Evolutionary conservation across 2,329 filamentous ascomycete species (phyloP), one percentile per base, ranked within the genome.

Genomic region (Fusarium nematophilum): DNA sequence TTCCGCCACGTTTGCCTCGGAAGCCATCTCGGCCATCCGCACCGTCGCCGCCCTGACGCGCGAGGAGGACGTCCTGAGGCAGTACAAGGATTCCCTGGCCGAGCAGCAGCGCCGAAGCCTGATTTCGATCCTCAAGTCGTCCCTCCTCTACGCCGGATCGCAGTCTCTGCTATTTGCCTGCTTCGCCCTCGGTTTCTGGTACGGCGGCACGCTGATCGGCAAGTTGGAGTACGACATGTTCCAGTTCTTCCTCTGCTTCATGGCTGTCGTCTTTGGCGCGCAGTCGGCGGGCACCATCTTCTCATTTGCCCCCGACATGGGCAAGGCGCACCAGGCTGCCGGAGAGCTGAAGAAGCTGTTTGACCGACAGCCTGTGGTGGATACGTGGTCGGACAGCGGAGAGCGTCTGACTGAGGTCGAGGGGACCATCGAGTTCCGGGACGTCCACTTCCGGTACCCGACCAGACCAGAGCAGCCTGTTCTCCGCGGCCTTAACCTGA

Each of bases 381-480:
- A 97, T 71, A 86, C 88, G 0, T 96, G 92, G 91, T 90, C 89
- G 0, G 66, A 82, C 0, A 86, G 89, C 1, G 93, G 93, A 13
- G 83, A 86, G 14, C 78, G 76, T 2, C 66, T 96, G 6, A 76
- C 85, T 1, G 70, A 80, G 3, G 83, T 94, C 18, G 86, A 95
- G 15, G 94, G 93, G 21, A 84, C 83, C 10, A 86, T 99, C 60
- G 93, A 98, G 73, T 96, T 99, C 79, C 87, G 90, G 15, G 88
- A 96, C 64, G 93, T 98, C 2, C 92, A 97, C 73, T 98, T 97
- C 83, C 86, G 92, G 34, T 99, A 98, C 70, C 93, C 94, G 0
- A 96, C 92, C 0, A 87, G 95, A 1, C 91, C 92, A 0, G 92
- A 97, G 66, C 92, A 96, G 66, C 91, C 92, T n/a, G 92, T 98